Base-by-base conservation (phyloP, 441 rosid species). In the Adansonia gregorii region DNA sequence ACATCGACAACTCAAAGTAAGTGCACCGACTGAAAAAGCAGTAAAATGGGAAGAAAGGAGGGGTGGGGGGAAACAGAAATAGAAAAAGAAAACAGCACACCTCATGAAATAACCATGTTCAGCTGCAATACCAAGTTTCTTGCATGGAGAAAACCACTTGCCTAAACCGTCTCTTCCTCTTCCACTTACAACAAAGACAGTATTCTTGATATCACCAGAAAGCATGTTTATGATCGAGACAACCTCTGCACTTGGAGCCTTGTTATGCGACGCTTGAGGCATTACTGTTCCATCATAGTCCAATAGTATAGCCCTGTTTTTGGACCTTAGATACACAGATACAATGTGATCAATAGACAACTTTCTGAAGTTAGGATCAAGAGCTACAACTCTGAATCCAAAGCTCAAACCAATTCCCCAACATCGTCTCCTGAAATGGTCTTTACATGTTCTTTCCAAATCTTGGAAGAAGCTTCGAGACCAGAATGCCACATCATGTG, bases 391-490 rank as follows among this genome's bases (percentile, higher is more conserved):
- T 82, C 93, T 86, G 72, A 91, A 90, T 43, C 95, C 95, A 82
- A 91, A 91, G 79, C 93, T 77, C 71, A 91, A 83, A 51, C 95
- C 93, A 39, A 91, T 87, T 66, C 93, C 95, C 95, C 92, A 91
- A 77, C 92, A 89, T 3, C 88, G 87, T 73, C 91, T 88, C 80
- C 86, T 85, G 78, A 89, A 91, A 82, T 91, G 95, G 45, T 91
- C 95, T 76, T 74, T 87, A 78, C 93, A 91, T 2, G 86, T 83
- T 83, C 95, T 88, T 79, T 91, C 93, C 89, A 91, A 81, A 82
- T 91, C 95, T 69, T 88, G 93, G 83, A 81, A 91, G 85, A 91
- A 91, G 81, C 95, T 91, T 49, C 79, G 77, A 15, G 93, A 83
- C 95, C 95, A 91, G 79, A 88, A 91, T 8, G 91, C 92, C 60